A percentile compares a stretch with the other conserved stretches of the same genome.
Evolutionary conservation across 192 early-diverging fungal species (phyloP).

Genomic region (Dissophora ornata): DNA sequence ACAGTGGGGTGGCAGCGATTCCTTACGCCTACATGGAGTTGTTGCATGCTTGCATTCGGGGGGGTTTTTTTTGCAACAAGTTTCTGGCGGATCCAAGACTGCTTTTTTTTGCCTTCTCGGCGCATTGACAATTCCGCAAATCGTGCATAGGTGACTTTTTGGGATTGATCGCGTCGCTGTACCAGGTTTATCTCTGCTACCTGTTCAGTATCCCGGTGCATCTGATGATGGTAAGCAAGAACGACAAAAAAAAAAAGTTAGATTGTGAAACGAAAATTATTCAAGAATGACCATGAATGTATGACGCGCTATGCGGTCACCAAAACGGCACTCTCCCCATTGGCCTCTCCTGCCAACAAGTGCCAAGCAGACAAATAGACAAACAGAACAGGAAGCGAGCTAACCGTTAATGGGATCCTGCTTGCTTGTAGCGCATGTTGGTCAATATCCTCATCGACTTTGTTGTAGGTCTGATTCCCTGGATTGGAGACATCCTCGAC

Average conservation of each 20-base stretch:
- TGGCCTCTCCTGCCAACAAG: too few species aligned
- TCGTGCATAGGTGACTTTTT: constrained; percentile 39
- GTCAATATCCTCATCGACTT: constrained; percentile 44
- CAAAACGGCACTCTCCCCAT: too few species aligned
- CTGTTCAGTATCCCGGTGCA: constrained; percentile 34
- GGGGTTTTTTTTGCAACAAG: too few species aligned
- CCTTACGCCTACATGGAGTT: too few species aligned
- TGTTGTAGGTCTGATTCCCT: constrained; percentile 33
- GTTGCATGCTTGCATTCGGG: too few species aligned
- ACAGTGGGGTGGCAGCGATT: too few species aligned
- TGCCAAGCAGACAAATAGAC: too few species aligned
- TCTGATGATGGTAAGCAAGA: constrained; percentile 29
- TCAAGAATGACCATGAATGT: too few species aligned
- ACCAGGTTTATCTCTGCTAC: constrained; percentile 37
- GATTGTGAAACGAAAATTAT: neutral
- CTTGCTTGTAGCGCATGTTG: constrained; percentile 31
- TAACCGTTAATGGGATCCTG: too few species aligned
- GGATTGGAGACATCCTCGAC: constrained; percentile 46
- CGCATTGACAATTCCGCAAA: too few species aligned
- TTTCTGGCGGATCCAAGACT: too few species aligned
- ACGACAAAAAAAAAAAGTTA: constrained; percentile 9
- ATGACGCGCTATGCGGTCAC: constrained; percentile 4
- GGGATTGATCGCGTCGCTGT: constrained; percentile 34
- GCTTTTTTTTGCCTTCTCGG: constrained; percentile 5
- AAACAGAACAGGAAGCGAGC: too few species aligned